Evolutionary conservation across 129 eudicot genomes (phyloP), one percentile per base, ranked within the genome.

Genomic region (Apium graveolens): DNA sequence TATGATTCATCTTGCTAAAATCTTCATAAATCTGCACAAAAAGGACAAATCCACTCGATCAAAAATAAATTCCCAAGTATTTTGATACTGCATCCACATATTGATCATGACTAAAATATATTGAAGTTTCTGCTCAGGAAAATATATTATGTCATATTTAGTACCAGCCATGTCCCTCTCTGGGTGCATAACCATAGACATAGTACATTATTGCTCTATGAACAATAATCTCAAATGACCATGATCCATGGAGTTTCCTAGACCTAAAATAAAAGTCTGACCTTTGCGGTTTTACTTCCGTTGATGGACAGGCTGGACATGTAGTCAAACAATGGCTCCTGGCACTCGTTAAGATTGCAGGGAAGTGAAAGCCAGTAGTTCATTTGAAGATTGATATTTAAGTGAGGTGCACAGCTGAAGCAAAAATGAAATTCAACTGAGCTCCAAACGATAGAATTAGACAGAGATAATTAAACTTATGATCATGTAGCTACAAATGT

Each of bases 311-410:
- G 82, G 77, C 88, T 87, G 3, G 97, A 87, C 37, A 84, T 85
- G 79, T 84, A 91, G 75, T 91, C 93, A 78, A 91, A 87, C 63
- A 93, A 86, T 21, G 98, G 98, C 78, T 93, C 95, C 78, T 93
- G 93, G 70, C 91, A 89, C 83, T 93, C 98, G 14, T 82, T 85
- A 41, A 93, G 92, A 85, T 93, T 93, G 93, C 97, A 89, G 68
- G 97, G 83, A 71, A 93, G 98, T 35, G 98, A 83, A 76, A 89
- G 97, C 98, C 98, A 93, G 76, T 91, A 93, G 86, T 93, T 93
- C 98, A 93, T 93, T 80, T 93, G 95, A 79, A 93, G 97, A 86
- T 93, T 93, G 83, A 93, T 87, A 82, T 93, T 93, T 83, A 86
- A 76, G 86, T 93, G 98, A 78, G 91, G 98, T 85, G 98, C 92